Percentiles rank a stretch among this genome's conserved stretches.
phyloP scores from a whole-genome alignment of 2,329 filamentous ascomycete species.

The Colletotrichum musae region DNA sequence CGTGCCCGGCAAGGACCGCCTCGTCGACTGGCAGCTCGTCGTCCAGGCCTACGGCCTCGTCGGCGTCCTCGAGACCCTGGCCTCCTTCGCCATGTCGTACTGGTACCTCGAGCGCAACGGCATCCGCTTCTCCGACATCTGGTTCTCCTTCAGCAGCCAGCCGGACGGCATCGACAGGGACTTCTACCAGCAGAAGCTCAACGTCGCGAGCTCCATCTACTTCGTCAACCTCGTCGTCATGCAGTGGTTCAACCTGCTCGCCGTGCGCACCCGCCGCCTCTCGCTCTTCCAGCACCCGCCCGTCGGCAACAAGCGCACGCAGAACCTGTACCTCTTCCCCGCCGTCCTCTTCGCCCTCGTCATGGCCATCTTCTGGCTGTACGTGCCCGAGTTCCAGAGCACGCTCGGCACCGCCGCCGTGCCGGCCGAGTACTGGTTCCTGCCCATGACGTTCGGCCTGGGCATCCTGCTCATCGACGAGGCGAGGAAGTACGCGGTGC shows the following conservation, averaged over 20 bases:
- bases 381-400: constrained; percentile 75
- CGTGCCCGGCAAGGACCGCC: constrained; percentile 76
- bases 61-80: constrained; percentile 73
- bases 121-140: constrained; percentile 74
- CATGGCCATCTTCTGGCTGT: constrained; percentile 80
- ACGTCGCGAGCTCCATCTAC: constrained; percentile 80
- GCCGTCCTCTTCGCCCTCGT: constrained; percentile 78
- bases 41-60: constrained; percentile 81
- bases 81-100: constrained; percentile 75
- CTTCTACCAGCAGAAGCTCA: constrained; percentile 69
- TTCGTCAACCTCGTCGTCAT: constrained; percentile 87
- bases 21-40: constrained; percentile 82
- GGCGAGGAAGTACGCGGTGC: constrained; percentile 64
- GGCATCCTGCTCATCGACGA: constrained; percentile 68
- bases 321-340: constrained; percentile 79
- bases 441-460: constrained; percentile 80
- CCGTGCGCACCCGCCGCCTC: constrained; percentile 75
- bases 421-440: constrained; percentile 81
- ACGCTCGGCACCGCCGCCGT: constrained; percentile 74
- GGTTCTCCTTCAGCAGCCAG: constrained; percentile 76
- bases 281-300: constrained; percentile 82
- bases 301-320: constrained; percentile 73
- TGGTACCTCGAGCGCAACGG: constrained; percentile 76
- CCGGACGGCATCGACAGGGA: constrained; percentile 66
- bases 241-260: constrained; percentile 84